A percentile compares a stretch with the other conserved stretches of the same genome.
phyloP scores from a whole-genome alignment of 2,329 filamentous ascomycete species.

The Lasiodiplodia sp. region DNA sequence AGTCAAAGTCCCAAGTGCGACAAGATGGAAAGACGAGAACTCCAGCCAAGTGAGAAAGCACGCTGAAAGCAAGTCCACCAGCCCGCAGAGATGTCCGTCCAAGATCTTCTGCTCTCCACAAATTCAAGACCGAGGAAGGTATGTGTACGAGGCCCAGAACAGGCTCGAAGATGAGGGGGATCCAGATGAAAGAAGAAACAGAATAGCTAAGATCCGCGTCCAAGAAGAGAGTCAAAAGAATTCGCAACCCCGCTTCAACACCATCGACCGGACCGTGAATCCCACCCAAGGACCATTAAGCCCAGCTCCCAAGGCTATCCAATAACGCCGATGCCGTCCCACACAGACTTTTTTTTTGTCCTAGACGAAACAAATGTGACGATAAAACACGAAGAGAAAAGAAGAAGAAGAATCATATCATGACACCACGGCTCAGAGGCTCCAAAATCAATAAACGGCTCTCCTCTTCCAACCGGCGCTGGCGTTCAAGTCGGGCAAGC shows the following conservation, averaged over 20 bases:
- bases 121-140: neutral
- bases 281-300: neutral
- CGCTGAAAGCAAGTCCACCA: neutral
- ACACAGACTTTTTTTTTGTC: neutral
- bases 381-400: neutral
- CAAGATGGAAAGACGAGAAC: conserved; percentile 6
- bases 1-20: conserved; percentile 35
- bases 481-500: conserved; percentile 22
- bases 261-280: neutral
- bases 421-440: neutral
- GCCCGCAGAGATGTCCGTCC: neutral
- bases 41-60: conserved; percentile 2
- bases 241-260: neutral
- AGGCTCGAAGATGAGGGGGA: neutral
- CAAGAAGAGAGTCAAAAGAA: conserved; percentile 14
- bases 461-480: conserved; percentile 15
- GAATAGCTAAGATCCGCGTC: neutral
- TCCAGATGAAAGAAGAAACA: neutral
- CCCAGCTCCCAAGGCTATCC: neutral
- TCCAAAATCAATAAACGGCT: conserved; percentile 2
- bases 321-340: conserved; percentile 11
- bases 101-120: neutral
- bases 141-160: neutral
- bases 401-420: neutral
- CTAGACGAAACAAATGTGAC: neutral